Conservation (phyloP, 352 stramenopile genomes). For the Pythium aristosporum region DNA sequence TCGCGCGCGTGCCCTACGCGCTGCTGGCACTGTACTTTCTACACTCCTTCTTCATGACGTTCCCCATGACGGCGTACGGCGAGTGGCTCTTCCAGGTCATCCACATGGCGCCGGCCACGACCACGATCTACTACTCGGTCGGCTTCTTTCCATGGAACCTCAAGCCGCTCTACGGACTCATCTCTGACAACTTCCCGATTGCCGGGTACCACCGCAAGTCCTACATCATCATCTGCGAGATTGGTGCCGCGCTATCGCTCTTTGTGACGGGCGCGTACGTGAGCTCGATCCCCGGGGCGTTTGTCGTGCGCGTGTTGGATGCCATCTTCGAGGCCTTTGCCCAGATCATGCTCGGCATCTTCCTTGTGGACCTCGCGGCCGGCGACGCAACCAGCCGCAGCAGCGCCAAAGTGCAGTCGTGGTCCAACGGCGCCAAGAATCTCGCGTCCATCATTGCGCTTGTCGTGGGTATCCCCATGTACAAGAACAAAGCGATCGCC, state of each 20-base stretch:
- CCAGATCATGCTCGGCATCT: slow-evolving; percentile 80
- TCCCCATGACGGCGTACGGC: slow-evolving; percentile 77
- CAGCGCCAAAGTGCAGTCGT: slow-evolving; percentile 65
- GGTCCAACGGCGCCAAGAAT: slow-evolving; percentile 71
- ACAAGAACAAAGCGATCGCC: slow-evolving; percentile 48
- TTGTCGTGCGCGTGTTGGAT: slow-evolving; percentile 68
- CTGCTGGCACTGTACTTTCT: slow-evolving; percentile 80
- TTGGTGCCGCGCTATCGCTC: slow-evolving; percentile 52
- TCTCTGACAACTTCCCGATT: slow-evolving; percentile 76
- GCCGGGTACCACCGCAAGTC: slow-evolving; percentile 77
- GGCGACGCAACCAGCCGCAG: slow-evolving; percentile 53
- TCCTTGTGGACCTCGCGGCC: slow-evolving; percentile 65
- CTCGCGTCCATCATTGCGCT: slow-evolving; percentile 58
- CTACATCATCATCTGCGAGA: slow-evolving; percentile 78
- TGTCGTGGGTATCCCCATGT: slow-evolving; percentile 65
- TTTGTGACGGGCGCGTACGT: slow-evolving; percentile 57
- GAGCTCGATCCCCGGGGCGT: slow-evolving; percentile 52
- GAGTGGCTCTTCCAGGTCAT: slow-evolving; percentile 77
- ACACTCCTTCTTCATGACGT: slow-evolving; percentile 72
- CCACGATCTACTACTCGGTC: slow-evolving; percentile 79
- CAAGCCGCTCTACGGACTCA: slow-evolving; percentile 78
- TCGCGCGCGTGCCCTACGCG: slow-evolving; percentile 38
- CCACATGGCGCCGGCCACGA: slow-evolving; percentile 75
- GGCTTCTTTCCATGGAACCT: slow-evolving; percentile 86
- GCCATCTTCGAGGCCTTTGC: slow-evolving; percentile 72